Base-by-base conservation (phyloP, 2,329 filamentous ascomycete species). In the Calonectria hawksworthii region DNA sequence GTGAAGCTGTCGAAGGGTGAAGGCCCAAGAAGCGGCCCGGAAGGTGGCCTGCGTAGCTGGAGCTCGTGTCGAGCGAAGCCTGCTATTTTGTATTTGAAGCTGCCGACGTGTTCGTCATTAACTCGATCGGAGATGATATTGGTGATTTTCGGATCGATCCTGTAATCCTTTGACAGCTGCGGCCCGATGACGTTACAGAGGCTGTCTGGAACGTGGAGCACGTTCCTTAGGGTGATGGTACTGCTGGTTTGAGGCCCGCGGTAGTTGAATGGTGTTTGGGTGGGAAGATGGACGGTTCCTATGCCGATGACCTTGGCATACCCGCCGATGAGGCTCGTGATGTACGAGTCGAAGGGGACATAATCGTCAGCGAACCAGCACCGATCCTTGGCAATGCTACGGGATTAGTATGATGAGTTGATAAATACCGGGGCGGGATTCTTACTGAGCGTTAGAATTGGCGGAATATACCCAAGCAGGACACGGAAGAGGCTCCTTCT, bases 211-310 rank as follows among this genome's bases (percentile, higher is more conserved):
- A 38, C 41, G 23, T 76, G 72, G 0, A 76, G 51, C 9, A 74
- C 86, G 81, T 13, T 77, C 77, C 10, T 69, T 21, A 56, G 44
- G 10, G 14, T 18, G 9, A 51, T 8, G 14, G 38, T 63, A 28
- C n/a, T n/a, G 26, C 32, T 59, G 30, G 23, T 4, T 6, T 38
- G 50, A 16, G 32, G 16, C 11, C 16, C 28, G 8, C 63, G 9
- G 4, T 32, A 21, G 4, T 13, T 52, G 6, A 21, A n/a, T n/a
- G 38, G 28, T 13, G 18, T n/a, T 30, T 70, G 72, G 16, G 51
- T 44, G 11, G 72, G 50, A 11, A 76, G 54, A 2, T 38, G 7
- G 11, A 73, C 69, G 0, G 67, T 71, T 4, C 74, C 75, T 9
- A 76, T 52, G 11, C 74, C 69, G 32, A 72, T 30, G 7, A 63